Base-by-base conservation (phyloP, 345 rosid genomes). In the Passiflora organensis region DNA sequence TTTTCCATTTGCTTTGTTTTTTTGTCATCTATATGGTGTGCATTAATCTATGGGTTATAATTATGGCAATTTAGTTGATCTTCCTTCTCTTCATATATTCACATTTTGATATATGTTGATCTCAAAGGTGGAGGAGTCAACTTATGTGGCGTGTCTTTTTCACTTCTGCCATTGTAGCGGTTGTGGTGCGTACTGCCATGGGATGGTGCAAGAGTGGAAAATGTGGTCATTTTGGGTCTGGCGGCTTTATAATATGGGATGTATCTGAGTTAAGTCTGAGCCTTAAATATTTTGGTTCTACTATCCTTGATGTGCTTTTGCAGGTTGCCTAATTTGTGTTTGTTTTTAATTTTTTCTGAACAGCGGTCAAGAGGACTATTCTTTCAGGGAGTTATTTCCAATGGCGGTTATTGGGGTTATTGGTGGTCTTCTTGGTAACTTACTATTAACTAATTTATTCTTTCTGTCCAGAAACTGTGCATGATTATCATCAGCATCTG, bases 121-220 rank as follows among this genome's bases (percentile, higher is more conserved):
- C 32, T n/a, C 67, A 63, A 77, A 93, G 99, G 96, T 93, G 99
- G 99, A 82, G 95, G 72, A 89, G 99, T 77, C 95, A 89, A 72
- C 96, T 93, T 48, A 86, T 93, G 95, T 89, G 96, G 99, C 89
- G 96, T 69, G 96, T 89, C 62, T 93, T 93, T 79, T 93, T 93
- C 69, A 93, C 96, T 62, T 86, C 99, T 55, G 99, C 99, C 13
- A 67, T 93, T 39, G 99, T 93, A 58, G 99, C 96, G 50, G 96
- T 93, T 74, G 99, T 93, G 36, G 96, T 93, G 21, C 93, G 96
- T 67, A 78, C 83, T 64, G 90, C 95, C 44, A 93, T 93, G 96
- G 94, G 94, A 48, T 81, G 95, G 96, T 93, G 99, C 64, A 86
- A 78, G 78, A 86, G 82, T 74, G 95, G 94, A 70, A 80, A 83